Evolutionary conservation across 108 stramenopile genomes (phyloP), one percentile per base, ranked within the genome.

Genomic region (Cyclotella choctawhatcheeana): DNA sequence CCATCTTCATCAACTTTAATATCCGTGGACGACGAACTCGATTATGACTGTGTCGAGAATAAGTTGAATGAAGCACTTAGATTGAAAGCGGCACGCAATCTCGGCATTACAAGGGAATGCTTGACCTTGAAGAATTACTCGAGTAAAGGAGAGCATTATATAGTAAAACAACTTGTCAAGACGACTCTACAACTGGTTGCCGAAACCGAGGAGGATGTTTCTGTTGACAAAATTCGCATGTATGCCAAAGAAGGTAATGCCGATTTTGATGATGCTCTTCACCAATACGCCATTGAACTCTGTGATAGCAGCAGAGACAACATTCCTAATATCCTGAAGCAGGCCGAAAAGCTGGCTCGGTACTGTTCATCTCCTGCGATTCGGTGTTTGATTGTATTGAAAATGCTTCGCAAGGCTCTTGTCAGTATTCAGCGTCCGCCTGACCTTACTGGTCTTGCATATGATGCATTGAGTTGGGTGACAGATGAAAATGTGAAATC

Each of bases 401-500:
- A 73, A 51, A 82, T 86, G 35, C 82, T 95, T 29, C 87, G 77
- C 2, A 83, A 88, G 34, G 91, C 91, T 33, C 76, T 86, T 13
- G 82, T 87, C n/a, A 88, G 88, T 67, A 67, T 81, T 24, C 69
- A 79, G 53, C 84, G 79, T 18, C 89, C 91, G 7, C 70, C 74
- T 3, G 85, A 86, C 78, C 71, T 95, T 0, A 64, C 79, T 59
- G 51, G 69, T 10, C 74, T 95, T 37, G 86, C 91, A 12, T 66
- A 63, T 34, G 81, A 91, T 29, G 90, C 91, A 10, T 66, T 91
- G 63, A 61, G 73, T 17, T 89, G 87, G 89, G 87, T 89, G 12
- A 69, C 84, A 13, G 85, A 81, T 61, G 86, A 86, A 32, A 76
- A 78, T 14, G 77, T 87, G 34, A 81, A 76, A 31, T 89, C 88